Conservation (phyloP, 2,329 filamentous ascomycete genomes). For the Paecilomyces niveus region DNA sequence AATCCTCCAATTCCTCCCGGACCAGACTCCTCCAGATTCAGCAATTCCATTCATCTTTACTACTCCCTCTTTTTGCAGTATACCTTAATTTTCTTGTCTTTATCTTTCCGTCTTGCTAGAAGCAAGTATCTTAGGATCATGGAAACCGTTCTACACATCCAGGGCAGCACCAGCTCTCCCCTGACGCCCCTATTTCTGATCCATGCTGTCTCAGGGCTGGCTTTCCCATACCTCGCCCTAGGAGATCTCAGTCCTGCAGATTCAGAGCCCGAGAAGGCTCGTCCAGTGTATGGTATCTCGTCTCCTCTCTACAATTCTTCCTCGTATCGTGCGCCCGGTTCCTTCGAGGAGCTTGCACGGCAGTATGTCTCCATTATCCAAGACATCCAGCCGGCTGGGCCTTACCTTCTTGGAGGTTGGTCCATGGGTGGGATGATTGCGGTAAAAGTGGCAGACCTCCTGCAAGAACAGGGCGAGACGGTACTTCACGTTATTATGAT, state of each 20-base stretch:
- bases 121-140: slow-evolving; percentile 2
- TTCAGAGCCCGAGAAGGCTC: slow-evolving; percentile 4
- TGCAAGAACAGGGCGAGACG: slow-evolving; percentile 8
- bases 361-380: slow-evolving; percentile 12
- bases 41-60: background rate
- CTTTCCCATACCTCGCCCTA: slow-evolving; percentile 13
- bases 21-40: background rate
- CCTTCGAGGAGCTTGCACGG: slow-evolving; percentile 10
- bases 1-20: background rate
- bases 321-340: slow-evolving; percentile 8
- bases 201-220: slow-evolving; percentile 14
- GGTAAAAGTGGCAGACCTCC: slow-evolving; percentile 14
- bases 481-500: slow-evolving; percentile 14
- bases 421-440: slow-evolving; percentile 31
- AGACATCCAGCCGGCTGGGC: slow-evolving; percentile 26
- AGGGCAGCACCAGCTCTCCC: slow-evolving; percentile 9
- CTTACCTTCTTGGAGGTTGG: slow-evolving; percentile 33
- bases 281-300: slow-evolving; percentile 14
- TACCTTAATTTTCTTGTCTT: background rate
- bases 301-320: slow-evolving; percentile 13
- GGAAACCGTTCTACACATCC: slow-evolving; percentile 13
- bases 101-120: background rate
- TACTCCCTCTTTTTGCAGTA: background rate
- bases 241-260: slow-evolving; percentile 7
- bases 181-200: slow-evolving; percentile 14